These are phyloP conservation scores for Exophiala xenobiotica DNA, from an alignment of 2,329 filamentous ascomycete species.

Conservation along the genomic window DNA sequence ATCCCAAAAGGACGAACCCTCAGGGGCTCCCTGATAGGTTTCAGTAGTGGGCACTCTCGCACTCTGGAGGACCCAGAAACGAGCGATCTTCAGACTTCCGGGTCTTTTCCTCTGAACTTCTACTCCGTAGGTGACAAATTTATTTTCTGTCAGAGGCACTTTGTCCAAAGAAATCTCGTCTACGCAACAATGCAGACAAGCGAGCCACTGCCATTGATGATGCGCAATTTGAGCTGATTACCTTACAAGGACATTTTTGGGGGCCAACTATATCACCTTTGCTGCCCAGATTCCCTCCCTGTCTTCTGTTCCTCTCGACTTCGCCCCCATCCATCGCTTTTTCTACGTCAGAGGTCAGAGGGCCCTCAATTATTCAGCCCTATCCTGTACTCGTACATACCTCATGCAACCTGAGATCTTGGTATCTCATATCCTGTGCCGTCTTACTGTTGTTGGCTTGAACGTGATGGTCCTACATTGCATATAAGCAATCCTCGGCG, in stretches of 20 bases:
- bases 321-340: neutral
- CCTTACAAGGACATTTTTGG: too few relatives aligned
- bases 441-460: too few relatives aligned
- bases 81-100: too few relatives aligned
- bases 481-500: too few relatives aligned
- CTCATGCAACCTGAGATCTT: too few relatives aligned
- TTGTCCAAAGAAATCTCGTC: neutral
- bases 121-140: too few relatives aligned
- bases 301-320: neutral
- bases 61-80: too few relatives aligned
- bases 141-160: too few relatives aligned
- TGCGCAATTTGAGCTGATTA: neutral
- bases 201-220: neutral
- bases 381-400: neutral
- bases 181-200: neutral
- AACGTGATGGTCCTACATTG: too few relatives aligned
- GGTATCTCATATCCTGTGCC: too few relatives aligned
- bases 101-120: too few relatives aligned
- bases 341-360: neutral
- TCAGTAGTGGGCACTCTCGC: too few relatives aligned
- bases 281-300: neutral
- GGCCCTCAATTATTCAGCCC: neutral
- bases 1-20: neutral
- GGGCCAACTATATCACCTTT: neutral
- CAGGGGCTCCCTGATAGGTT: neutral